Evolutionary conservation across 2,329 filamentous ascomycete genomes (phyloP).

Genomic region (Penicillium sp.): DNA sequence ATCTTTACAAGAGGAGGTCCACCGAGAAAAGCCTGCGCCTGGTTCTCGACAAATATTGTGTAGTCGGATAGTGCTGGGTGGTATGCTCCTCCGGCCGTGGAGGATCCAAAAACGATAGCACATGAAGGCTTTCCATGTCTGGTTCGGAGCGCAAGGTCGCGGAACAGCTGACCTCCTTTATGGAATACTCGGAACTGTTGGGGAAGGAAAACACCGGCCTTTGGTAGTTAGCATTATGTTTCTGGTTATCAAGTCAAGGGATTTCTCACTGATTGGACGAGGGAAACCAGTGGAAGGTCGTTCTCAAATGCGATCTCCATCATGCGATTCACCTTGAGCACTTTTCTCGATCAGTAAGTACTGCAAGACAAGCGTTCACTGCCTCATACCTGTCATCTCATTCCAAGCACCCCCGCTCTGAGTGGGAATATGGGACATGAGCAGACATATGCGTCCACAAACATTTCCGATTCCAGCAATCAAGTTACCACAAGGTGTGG

Average conservation of each 20-base stretch:
- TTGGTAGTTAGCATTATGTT: neutral
- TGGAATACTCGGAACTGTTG: constrained; percentile 52
- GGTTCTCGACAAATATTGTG: constrained; percentile 46
- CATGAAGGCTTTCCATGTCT: constrained; percentile 44
- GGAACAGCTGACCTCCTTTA: constrained; percentile 46
- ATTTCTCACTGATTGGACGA: constrained; percentile 41
- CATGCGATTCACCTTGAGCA: constrained; percentile 41
- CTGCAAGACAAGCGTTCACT: neutral
- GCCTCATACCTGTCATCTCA: constrained; percentile 38
- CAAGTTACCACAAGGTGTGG: constrained; percentile 40
- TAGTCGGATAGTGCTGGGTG: constrained; percentile 47
- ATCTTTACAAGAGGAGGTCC: constrained; percentile 50
- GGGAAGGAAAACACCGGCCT: constrained; percentile 46
- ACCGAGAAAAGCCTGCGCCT: constrained; percentile 49
- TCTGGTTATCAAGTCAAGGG: too few relatives aligned
- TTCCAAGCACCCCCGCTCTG: constrained; percentile 49
- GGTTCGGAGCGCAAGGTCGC: constrained; percentile 43
- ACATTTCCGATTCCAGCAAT: constrained; percentile 43
- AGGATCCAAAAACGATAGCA: constrained; percentile 49
- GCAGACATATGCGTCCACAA: constrained; percentile 36
- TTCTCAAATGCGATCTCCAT: constrained; percentile 44
- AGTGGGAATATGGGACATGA: constrained; percentile 47
- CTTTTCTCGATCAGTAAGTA: neutral
- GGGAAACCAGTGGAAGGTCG: constrained; percentile 41
- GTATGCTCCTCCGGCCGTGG: constrained; percentile 47